phyloP scores from a whole-genome alignment of 1,139 yeast species.

The Tardiomyces digboiensis region DNA sequence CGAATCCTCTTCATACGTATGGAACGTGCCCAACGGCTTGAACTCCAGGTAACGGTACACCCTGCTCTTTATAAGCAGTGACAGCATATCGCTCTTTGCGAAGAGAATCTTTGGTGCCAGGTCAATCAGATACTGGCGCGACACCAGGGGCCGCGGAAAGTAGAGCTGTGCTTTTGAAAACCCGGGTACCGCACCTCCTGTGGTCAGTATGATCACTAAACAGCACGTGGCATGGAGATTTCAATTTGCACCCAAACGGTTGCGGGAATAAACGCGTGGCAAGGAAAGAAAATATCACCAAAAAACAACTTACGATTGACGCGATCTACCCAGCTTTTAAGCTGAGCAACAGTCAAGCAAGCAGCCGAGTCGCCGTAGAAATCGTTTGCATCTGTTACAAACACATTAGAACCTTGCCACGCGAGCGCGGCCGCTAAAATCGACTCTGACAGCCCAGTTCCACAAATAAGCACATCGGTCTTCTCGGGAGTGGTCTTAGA shows the following conservation, averaged over 20 bases:
- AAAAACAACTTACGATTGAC: no score
- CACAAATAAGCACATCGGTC: slow-evolving; percentile 74
- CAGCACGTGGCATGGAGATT: no score
- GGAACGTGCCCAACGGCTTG: slow-evolving; percentile 81
- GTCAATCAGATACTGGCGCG: slow-evolving; percentile 63
- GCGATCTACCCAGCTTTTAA: slow-evolving; percentile 18
- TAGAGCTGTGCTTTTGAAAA: slow-evolving; percentile 36
- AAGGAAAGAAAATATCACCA: no score
- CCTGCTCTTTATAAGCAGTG: slow-evolving; percentile 68
- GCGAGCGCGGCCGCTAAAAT: slow-evolving; percentile 89
- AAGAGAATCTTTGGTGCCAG: slow-evolving; percentile 83
- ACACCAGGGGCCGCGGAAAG: slow-evolving; percentile 53
- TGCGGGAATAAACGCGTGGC: no score
- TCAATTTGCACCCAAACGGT: no score
- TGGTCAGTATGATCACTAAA: no score
- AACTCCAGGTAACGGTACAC: slow-evolving; percentile 90
- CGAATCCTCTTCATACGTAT: slow-evolving; percentile 82
- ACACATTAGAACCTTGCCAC: slow-evolving; percentile 91
- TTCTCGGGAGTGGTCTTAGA: slow-evolving; percentile 50
- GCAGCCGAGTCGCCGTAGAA: slow-evolving; percentile 88
- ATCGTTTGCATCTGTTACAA: slow-evolving; percentile 75
- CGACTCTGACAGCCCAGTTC: slow-evolving; percentile 87
- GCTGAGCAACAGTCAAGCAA: slow-evolving; percentile 76
- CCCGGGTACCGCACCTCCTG: no score
- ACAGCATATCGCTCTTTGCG: slow-evolving; percentile 77